Percentiles rank a stretch among this genome's conserved stretches.
phyloP scores from a whole-genome alignment of 2,329 filamentous ascomycete species.

The Claviceps sp. region DNA sequence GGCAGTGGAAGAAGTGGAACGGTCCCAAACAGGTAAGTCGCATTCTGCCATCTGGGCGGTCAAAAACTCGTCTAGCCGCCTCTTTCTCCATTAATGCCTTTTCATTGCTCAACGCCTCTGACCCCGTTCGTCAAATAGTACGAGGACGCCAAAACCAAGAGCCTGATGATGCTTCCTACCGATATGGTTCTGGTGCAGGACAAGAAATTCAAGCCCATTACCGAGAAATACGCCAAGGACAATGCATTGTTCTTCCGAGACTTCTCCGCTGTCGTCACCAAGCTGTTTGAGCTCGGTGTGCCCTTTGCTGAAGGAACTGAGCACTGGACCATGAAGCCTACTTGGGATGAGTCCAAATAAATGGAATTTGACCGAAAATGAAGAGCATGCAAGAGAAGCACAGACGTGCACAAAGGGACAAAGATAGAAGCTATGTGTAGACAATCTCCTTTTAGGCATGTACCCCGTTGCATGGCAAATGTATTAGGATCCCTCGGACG shows the following conservation, averaged over 20 bases:
- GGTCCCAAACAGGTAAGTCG: slow-evolving; percentile 56
- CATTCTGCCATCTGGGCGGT: neutral
- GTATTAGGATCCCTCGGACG: neutral
- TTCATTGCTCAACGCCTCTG: slow-evolving; percentile 6
- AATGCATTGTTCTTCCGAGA: slow-evolving; percentile 88
- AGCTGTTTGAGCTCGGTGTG: slow-evolving; percentile 88
- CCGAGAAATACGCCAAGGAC: slow-evolving; percentile 84
- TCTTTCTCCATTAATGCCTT: neutral
- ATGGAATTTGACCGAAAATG: neutral
- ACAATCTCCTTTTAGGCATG: neutral
- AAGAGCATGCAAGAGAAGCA: neutral
- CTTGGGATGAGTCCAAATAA: slow-evolving; percentile 20
- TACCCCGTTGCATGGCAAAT: neutral
- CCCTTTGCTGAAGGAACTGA: slow-evolving; percentile 60
- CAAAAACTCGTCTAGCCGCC: neutral
- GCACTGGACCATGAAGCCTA: slow-evolving; percentile 52
- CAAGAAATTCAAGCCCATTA: slow-evolving; percentile 67
- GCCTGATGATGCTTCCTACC: slow-evolving; percentile 93
- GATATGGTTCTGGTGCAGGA: slow-evolving; percentile 82
- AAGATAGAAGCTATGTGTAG: slow-evolving; percentile 3
- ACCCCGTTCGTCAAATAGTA: slow-evolving; percentile 40
- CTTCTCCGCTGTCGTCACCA: slow-evolving; percentile 64
- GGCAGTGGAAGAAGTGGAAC: slow-evolving; percentile 82
- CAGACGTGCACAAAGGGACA: neutral
- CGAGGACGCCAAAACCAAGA: slow-evolving; percentile 76